phyloP scores from a whole-genome alignment of 345 rosid species.

The Linum lewisii region DNA sequence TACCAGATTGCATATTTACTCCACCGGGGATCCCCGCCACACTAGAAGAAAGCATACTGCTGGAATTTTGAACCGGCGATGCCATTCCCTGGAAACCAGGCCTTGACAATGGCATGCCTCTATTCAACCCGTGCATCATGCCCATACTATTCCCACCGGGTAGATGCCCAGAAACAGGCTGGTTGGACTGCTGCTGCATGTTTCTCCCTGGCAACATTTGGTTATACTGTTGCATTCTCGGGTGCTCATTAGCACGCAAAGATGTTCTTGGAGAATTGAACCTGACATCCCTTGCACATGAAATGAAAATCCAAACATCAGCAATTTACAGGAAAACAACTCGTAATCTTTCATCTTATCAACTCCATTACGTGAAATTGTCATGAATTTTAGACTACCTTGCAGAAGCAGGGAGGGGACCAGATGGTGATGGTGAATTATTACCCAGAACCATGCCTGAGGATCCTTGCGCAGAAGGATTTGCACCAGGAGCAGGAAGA shows the following conservation, averaged over 20 bases:
- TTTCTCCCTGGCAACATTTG: constrained; percentile 62
- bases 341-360: constrained; percentile 11
- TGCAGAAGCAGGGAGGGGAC: constrained; percentile 43
- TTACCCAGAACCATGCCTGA: constrained; percentile 49
- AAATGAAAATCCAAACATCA: constrained; percentile 9
- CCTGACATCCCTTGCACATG: constrained; percentile 57
- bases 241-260: constrained; percentile 77
- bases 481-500: constrained; percentile 54
- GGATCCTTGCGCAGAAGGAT: constrained; percentile 53
- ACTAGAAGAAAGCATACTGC: constrained; percentile 56
- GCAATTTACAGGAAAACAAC: constrained; percentile 11
- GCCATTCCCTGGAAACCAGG: constrained; percentile 72
- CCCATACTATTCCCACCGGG: constrained; percentile 72
- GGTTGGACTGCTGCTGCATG: constrained; percentile 49
- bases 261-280: constrained; percentile 58
- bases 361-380: background rate
- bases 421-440: constrained; percentile 53
- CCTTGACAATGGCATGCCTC: constrained; percentile 64
- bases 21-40: constrained; percentile 63
- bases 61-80: constrained; percentile 53
- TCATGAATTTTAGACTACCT: constrained; percentile 30
- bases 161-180: constrained; percentile 57
- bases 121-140: constrained; percentile 48
- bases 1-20: constrained; percentile 54
- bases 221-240: constrained; percentile 57